A percentile compares a stretch with the other conserved stretches of the same genome.
phyloP scores from a whole-genome alignment of 108 stramenopile genomes.

The Cylindrotheca fusiformis region DNA sequence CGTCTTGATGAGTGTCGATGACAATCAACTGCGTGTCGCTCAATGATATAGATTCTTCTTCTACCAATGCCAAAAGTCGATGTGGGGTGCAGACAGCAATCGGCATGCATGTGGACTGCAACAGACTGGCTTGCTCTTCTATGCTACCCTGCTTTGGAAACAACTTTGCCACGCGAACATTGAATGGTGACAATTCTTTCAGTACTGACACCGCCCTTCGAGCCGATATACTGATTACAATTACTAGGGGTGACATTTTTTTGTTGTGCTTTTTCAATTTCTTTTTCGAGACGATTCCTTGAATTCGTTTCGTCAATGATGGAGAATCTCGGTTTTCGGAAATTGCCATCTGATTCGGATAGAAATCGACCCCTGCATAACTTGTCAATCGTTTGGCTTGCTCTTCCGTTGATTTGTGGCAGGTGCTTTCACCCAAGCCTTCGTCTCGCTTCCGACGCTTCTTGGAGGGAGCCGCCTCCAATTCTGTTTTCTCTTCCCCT shows the following conservation, averaged over 20 bases:
- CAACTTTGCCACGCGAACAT: constrained; percentile 69
- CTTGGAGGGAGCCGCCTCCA: constrained; percentile 12
- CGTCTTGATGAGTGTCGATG: constrained; percentile 58
- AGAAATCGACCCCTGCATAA: constrained; percentile 14
- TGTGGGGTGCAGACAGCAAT: constrained; percentile 84
- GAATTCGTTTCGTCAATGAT: constrained; percentile 17
- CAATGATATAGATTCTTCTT: constrained; percentile 48
- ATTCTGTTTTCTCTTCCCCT: background rate
- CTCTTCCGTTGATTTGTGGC: constrained; percentile 9
- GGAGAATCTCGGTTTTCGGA: constrained; percentile 2
- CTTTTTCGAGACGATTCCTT: constrained; percentile 39
- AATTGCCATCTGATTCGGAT: constrained; percentile 13
- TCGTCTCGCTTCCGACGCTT: constrained; percentile 26
- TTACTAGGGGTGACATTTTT: constrained; percentile 52
- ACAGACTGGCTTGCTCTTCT: constrained; percentile 54
- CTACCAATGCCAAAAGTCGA: constrained; percentile 46
- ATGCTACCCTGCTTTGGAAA: constrained; percentile 82
- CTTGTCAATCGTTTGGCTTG: constrained; percentile 21
- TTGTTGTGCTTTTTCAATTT: constrained; percentile 67
- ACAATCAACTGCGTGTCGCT: constrained; percentile 58
- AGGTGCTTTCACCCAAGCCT: constrained; percentile 7
- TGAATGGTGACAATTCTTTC: constrained; percentile 61
- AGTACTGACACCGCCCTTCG: constrained; percentile 72
- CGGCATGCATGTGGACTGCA: constrained; percentile 38
- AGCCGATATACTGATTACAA: constrained; percentile 75